Conservation (phyloP, 495 filamentous ascomycete species). For the Parathielavia hyrcaniae region DNA sequence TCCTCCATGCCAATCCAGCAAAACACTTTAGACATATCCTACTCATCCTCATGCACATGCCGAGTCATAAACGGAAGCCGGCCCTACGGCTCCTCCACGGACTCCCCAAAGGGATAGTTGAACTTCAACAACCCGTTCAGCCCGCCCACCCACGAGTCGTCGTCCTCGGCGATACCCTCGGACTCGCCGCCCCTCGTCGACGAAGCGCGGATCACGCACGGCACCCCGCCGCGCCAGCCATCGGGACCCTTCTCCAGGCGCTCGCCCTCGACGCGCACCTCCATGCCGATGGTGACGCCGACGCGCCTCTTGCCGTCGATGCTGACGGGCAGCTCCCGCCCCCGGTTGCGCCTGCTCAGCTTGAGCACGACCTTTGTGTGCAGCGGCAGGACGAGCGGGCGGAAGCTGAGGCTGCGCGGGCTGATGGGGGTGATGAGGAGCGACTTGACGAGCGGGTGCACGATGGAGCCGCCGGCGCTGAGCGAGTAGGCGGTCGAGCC, state of each 20-base stretch:
- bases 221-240: slow-evolving; percentile 61
- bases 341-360: slow-evolving; percentile 75
- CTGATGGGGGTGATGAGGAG: slow-evolving; percentile 91
- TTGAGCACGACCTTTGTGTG: slow-evolving; percentile 80
- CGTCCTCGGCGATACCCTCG: slow-evolving; percentile 53
- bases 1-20: neutral
- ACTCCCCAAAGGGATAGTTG: slow-evolving; percentile 91
- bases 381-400: slow-evolving; percentile 80
- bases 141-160: slow-evolving; percentile 94
- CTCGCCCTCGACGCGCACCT: slow-evolving; percentile 80
- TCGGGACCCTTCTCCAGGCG: slow-evolving; percentile 51
- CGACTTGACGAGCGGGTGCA: slow-evolving; percentile 84
- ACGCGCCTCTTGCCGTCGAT: slow-evolving; percentile 76
- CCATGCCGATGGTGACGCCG: slow-evolving; percentile 73
- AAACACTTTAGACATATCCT: neutral
- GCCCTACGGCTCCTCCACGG: slow-evolving; percentile 15
- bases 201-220: slow-evolving; percentile 56
- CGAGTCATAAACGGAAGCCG: neutral
- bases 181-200: slow-evolving; percentile 34
- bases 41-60: neutral
- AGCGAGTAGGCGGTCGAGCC: slow-evolving; percentile 93
- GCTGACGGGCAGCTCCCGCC: slow-evolving; percentile 77
- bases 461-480: slow-evolving; percentile 86
- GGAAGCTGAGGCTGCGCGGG: slow-evolving; percentile 82
- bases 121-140: slow-evolving; percentile 94